These are phyloP conservation scores for Penicillium coffeae DNA, from an alignment of 495 filamentous ascomycete genomes.

Conservation along the genomic window DNA sequence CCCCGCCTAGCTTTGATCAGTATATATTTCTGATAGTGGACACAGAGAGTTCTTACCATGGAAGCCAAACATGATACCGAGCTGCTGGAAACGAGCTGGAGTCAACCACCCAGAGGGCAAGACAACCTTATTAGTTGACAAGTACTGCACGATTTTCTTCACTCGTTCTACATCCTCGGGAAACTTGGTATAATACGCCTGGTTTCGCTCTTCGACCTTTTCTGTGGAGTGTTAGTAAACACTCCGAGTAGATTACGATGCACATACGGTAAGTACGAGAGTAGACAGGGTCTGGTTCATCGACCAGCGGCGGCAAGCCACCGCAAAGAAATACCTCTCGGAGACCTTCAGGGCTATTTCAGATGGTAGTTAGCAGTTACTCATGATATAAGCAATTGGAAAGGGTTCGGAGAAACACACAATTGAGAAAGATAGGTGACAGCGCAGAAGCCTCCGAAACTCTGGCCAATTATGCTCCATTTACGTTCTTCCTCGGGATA, in stretches of 20 bases:
- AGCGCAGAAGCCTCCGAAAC: constrained; percentile 84
- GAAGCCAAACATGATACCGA: constrained; percentile 72
- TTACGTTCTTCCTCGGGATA: constrained; percentile 67
- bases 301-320: constrained; percentile 72
- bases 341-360: constrained; percentile 61
- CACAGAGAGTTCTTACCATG: too few relatives aligned
- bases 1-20: constrained; percentile 46
- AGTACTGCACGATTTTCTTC: constrained; percentile 59
- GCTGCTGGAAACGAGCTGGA: constrained; percentile 62
- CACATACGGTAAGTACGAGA: constrained; percentile 54
- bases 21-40: too few relatives aligned
- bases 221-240: constrained; percentile 27
- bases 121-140: constrained; percentile 52
- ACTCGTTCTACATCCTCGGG: constrained; percentile 76
- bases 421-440: constrained; percentile 77
- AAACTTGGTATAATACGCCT: constrained; percentile 78
- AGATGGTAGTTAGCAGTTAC: constrained; percentile 1
- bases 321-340: constrained; percentile 79
- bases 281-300: constrained; percentile 73
- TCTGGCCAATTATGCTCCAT: constrained; percentile 86
- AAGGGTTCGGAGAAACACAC: constrained; percentile 31
- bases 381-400: not conserved
- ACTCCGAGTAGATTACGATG: not conserved
- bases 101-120: constrained; percentile 68
- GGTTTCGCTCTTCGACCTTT: constrained; percentile 63